Evolutionary conservation across 2,329 filamentous ascomycete species (phyloP).

Genomic region (Alternaria alternata): DNA sequence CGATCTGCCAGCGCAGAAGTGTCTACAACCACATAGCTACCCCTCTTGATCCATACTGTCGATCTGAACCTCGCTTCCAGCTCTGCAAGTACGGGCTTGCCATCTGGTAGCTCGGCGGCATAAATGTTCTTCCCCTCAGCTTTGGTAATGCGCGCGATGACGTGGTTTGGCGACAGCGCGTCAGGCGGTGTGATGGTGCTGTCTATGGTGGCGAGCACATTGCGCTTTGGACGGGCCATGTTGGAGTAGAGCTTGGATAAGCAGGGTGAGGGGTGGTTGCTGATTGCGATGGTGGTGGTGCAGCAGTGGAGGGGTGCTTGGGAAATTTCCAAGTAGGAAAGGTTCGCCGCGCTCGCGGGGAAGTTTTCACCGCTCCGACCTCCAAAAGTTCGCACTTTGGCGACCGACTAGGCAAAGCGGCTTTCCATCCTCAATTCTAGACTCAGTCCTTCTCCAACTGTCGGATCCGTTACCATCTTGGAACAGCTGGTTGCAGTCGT

Average conservation of each 20-base stretch:
- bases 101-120: slow-evolving; percentile 72
- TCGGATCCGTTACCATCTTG: background rate
- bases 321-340: slow-evolving; percentile 18
- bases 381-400: slow-evolving; percentile 15
- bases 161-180: slow-evolving; percentile 60
- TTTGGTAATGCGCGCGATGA: slow-evolving; percentile 79
- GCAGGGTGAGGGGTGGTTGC: background rate
- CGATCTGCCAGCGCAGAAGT: slow-evolving; percentile 69
- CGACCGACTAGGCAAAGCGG: slow-evolving; percentile 17
- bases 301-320: slow-evolving; percentile 14
- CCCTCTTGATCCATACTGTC: slow-evolving; percentile 91
- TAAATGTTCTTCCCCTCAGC: slow-evolving; percentile 91
- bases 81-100: slow-evolving; percentile 75
- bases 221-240: slow-evolving; percentile 80
- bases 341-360: slow-evolving; percentile 13
- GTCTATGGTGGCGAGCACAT: slow-evolving; percentile 78
- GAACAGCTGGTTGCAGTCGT: background rate
- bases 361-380: slow-evolving; percentile 15
- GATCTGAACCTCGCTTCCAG: slow-evolving; percentile 86
- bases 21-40: slow-evolving; percentile 86
- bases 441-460: background rate
- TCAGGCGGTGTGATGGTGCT: slow-evolving; percentile 70
- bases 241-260: slow-evolving; percentile 2
- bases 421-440: background rate
- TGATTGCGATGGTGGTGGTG: background rate